Base-by-base conservation (phyloP, 495 filamentous ascomycete genomes). In the Diplogelasinospora grovesii region DNA sequence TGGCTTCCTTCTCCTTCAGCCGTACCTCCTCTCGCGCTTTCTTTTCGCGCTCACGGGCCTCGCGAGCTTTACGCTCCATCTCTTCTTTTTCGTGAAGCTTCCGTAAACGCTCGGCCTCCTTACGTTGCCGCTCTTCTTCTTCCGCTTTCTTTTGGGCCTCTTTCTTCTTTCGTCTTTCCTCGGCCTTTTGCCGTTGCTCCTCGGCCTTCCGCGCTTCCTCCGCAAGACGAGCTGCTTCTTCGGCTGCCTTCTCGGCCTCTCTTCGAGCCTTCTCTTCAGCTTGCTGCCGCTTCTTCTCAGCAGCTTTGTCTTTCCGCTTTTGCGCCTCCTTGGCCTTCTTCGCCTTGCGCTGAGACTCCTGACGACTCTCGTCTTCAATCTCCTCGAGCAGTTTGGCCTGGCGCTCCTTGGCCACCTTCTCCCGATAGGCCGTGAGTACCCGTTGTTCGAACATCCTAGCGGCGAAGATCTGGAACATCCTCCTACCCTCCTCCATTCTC, bases 391-490 rank as follows among this genome's bases (percentile, higher is more conserved):
- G 80, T 60, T 89, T 89, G 48, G 83, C 72, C 59, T 95, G 89
- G 11, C 90, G 85, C 60, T 99, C 89, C 47, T 81, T 78, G 11
- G 92, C 86, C 8, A 97, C 89, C 58, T 95, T 96, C 63, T 99
- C 90, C 52, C 86, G 80, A 57, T 99, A 99, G 27, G 92, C 92
- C n/a, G 83, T 89, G 41, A 99, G 74, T 8, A 99, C 92, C 48
- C 92, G 74, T 60, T 97, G 93, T 62, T 99, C 92, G 57, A 99
- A 99, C 92, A 99, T 99, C 47, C 92, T 77, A 26, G 92, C 92
- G 37, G 92, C 92, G 63, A 99, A 98, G 59, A 99, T 99, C 60
- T 99, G 92, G 59, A 99, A 99, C 92, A 99, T 99, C 44, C 92
- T 74, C 35, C 93, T 78, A 34, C 92, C 92, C 68, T 98, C 92